These are phyloP conservation scores for Brasenia schreberi DNA, from an alignment of 164 flowering plant species.

Conservation along the genomic window DNA sequence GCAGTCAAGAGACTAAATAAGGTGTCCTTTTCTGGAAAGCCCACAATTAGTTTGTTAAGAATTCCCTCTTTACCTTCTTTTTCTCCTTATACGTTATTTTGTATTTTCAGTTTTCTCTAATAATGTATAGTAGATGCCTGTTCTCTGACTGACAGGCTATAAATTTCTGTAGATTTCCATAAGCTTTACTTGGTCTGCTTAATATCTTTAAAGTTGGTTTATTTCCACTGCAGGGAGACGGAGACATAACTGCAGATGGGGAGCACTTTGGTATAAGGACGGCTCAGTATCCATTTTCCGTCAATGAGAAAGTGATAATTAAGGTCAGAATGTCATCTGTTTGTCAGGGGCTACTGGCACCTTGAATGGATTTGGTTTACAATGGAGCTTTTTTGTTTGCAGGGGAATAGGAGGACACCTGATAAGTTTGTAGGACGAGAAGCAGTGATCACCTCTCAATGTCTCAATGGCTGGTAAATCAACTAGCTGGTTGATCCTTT, in stretches of 20 bases:
- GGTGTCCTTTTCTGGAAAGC: constrained; percentile 23
- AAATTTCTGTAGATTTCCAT: not conserved
- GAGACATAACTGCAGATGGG: constrained; percentile 39
- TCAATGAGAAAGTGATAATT: constrained; percentile 80
- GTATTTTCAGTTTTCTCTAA: not conserved
- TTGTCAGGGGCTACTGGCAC: not conserved
- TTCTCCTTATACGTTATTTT: no score
- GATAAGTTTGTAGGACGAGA: constrained; percentile 94
- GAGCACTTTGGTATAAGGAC: constrained; percentile 32
- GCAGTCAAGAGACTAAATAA: constrained; percentile 37
- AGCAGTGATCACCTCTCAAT: constrained; percentile 86
- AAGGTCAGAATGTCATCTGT: constrained; percentile 26
- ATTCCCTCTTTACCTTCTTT: no score
- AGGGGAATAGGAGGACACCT: constrained; percentile 95
- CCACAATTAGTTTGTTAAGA: no score
- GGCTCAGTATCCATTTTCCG: constrained; percentile 86
- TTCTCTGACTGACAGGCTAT: not conserved
- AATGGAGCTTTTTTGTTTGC: constrained; percentile 11
- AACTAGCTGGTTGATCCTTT: no score
- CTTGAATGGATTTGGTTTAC: not conserved
- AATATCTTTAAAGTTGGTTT: not conserved
- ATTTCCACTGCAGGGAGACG: constrained; percentile 57
- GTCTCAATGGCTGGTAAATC: constrained; percentile 96
- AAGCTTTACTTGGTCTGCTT: not conserved
- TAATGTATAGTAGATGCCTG: not conserved